Base-by-base conservation (phyloP, 371 early-diverging fungal genomes). In the Mortierella sp. region DNA sequence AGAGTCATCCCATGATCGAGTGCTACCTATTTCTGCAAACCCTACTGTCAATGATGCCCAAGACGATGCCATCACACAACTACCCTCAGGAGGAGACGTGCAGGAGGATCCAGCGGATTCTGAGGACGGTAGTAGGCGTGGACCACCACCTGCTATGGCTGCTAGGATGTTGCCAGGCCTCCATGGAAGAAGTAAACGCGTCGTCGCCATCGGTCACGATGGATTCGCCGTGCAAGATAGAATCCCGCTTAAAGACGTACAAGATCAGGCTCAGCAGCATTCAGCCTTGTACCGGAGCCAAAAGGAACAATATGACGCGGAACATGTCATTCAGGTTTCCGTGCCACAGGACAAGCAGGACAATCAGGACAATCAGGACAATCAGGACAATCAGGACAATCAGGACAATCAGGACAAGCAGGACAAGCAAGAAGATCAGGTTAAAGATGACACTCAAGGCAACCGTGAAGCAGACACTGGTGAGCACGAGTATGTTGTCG, bases 151-250 rank as follows among this genome's bases (percentile, higher is more conserved):
- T 7, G 74, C 63, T 3, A 56, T 73, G 12, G 68, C 63, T 0
- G 63, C 67, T n/a, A 39, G 74, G 37, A 63, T 67, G 63, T 54
- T n/a, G 39, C 61, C 57, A 21, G 54, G 67, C 4, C 46, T 60
- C 12, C 74, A 67, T 60, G 63, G 63, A 17, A 54, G 52, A 8
- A 60, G 55, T 19, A 56, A 16, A 6, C 56, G 52, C 14, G 45
- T 58, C 3, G 59, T 0, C 63, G 57, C 12, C 34, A 34, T 55
- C 10, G 57, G 57, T 0, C 60, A 59, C 13, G 71, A 71, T 22
- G 71, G 71, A 12, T 51, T 45, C n/a, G 17, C 59, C 21, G 25
- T 21, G 24, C 45, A 53, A 6, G 67, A 47, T 6, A 52, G 43
- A 12, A 66, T 61, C 31, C 41, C 72, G n/a, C 41, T 72, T 8